Conservation (phyloP, 345 rosid genomes). For the Brassica incana region DNA sequence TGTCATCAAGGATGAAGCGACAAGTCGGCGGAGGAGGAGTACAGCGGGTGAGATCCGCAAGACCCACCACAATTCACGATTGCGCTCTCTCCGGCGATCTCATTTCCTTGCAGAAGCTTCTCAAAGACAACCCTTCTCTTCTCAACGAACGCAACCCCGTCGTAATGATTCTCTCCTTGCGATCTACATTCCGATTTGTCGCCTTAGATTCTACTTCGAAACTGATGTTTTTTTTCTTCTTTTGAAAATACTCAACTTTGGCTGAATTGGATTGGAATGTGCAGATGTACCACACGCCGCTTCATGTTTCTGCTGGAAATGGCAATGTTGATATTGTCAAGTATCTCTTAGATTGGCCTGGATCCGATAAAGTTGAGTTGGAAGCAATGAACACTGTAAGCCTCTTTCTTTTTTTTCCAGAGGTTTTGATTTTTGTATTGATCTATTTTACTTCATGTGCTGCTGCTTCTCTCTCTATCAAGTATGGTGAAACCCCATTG, state of each 20-base stretch:
- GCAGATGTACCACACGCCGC: conserved; percentile 98
- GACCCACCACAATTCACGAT: conserved; percentile 76
- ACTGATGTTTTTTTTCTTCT: too few species aligned
- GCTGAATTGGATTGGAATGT: not conserved
- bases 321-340: conserved; percentile 70
- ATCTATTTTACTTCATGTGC: not conserved
- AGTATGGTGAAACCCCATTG: conserved; percentile 99
- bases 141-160: conserved; percentile 89
- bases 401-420: not conserved
- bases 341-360: conserved; percentile 70
- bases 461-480: conserved; percentile 1
- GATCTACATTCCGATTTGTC: too few species aligned
- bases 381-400: conserved; percentile 86
- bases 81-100: conserved; percentile 89
- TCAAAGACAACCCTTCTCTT: conserved; percentile 67
- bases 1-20: conserved; percentile 44
- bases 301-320: conserved; percentile 90
- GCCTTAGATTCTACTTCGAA: too few species aligned
- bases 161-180: conserved; percentile 31
- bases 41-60: conserved; percentile 69
- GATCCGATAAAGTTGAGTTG: conserved; percentile 72
- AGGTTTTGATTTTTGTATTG: conserved; percentile 4
- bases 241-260: too few species aligned
- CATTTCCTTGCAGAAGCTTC: conserved; percentile 61
- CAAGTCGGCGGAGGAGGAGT: conserved; percentile 43